Percentiles rank a stretch among this genome's conserved stretches.
phyloP scores from a whole-genome alignment of 805 yeast genomes.

The Vanderwaltozyma verrucispora region DNA sequence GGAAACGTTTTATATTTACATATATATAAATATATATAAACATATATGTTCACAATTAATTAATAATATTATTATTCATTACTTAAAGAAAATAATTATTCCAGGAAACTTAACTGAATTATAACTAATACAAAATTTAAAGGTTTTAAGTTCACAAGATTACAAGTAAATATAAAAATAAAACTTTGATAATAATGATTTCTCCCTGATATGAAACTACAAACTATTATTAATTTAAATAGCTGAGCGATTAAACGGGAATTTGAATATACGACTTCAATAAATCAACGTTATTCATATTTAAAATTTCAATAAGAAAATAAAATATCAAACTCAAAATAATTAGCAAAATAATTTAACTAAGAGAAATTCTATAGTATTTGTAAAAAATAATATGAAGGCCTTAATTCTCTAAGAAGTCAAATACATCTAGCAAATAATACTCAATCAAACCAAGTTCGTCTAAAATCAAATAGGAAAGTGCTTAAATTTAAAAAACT shows the following conservation, averaged over 20 bases:
- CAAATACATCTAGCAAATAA: neutral
- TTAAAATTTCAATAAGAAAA: neutral
- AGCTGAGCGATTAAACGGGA: conserved; percentile 35
- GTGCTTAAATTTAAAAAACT: no score
- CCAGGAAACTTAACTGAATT: no score
- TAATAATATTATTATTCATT: no score
- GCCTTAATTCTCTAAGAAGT: neutral
- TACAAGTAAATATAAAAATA: neutral
- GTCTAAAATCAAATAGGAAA: neutral
- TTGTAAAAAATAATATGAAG: neutral
- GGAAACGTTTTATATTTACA: no score
- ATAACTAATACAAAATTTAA: no score
- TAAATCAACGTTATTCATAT: conserved; percentile 2
- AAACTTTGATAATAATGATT: conserved; percentile 5
- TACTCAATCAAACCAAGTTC: neutral
- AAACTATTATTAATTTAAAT: conserved; percentile 27
- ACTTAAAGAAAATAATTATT: no score
- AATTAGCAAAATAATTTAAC: no score
- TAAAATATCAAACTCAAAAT: no score
- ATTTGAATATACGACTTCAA: conserved; percentile 22
- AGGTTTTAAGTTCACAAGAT: no score
- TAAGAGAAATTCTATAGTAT: no score
- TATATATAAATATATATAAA: no score
- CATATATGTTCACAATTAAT: no score
- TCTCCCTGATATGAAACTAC: conserved; percentile 34